Evolutionary conservation across 306 rosid genomes (phyloP), one percentile per base, ranked within the genome.

Genomic region (Quercus berberidifolia): DNA sequence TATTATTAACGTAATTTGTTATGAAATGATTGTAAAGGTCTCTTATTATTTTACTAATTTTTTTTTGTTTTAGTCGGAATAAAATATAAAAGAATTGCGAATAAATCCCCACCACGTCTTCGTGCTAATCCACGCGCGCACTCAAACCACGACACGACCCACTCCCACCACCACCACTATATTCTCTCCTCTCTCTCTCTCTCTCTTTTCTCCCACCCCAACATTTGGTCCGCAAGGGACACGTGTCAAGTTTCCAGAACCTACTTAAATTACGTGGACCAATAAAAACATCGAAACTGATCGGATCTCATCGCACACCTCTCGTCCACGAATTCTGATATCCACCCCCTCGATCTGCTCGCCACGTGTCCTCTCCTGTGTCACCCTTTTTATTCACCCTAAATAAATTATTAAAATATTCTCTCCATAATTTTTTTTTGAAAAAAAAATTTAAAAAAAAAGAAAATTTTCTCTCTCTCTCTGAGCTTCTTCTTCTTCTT

Each of bases 271-370:
- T 55, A 69, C 72, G 68, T 78, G 76, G 86, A 76, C 94, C 90
- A 92, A 92, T 87, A 25, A 75, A 3, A 25, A 18, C 1, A 3
- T 55, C 64, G 93, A 85, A 86, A 92, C 85, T 84, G 97, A 92
- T 92, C 93, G 94, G 93, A 88, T 92, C 90, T 88, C 12, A 12
- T 77, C 88, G 74, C 82, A 74, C 77, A 38, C 20, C 90, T 90
- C 87, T 74, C 85, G 75, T 87, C 97, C 97, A 92, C 94, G 93
- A 92, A 76, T 87, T 90, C 85, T 87, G 80, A 89, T 81, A 77
- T 85, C 87, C 52, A 4, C 70, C 54, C 54, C 20, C 30, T 79
- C 13, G 76, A 62, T 83, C 78, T 67, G 6, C 14, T 6, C 71
- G 84, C 90, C 94, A 90, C 94, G 97, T 89, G 97, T 83, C 93